Conservation (phyloP, 345 rosid genomes). For the Brassica nigra region DNA sequence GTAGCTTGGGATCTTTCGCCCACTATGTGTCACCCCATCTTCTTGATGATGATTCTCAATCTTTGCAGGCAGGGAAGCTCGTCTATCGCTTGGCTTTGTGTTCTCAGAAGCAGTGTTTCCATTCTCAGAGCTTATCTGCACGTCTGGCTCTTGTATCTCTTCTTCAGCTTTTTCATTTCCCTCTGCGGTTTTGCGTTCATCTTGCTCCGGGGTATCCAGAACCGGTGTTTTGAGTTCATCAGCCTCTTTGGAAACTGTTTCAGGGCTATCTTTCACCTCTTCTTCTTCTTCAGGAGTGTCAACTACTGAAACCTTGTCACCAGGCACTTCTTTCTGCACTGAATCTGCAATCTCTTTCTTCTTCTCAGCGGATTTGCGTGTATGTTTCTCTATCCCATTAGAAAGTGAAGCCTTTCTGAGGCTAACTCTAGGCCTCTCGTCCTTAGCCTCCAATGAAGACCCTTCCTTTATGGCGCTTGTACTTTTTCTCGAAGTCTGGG, state of each 20-base stretch:
- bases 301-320: slow-evolving; percentile 29
- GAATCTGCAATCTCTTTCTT: slow-evolving; percentile 28
- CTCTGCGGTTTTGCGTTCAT: background rate
- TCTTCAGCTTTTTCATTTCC: background rate
- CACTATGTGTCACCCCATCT: background rate
- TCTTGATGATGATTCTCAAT: background rate
- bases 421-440: slow-evolving; percentile 47
- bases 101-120: background rate
- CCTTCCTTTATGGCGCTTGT: slow-evolving; percentile 46
- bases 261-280: background rate
- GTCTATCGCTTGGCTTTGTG: background rate
- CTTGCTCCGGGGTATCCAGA: background rate
- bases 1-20: background rate
- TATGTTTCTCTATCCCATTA: slow-evolving; percentile 38
- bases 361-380: slow-evolving; percentile 45
- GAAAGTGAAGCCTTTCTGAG: slow-evolving; percentile 45
- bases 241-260: background rate
- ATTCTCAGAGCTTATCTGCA: background rate
- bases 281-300: slow-evolving; percentile 25
- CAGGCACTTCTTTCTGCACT: slow-evolving; percentile 33
- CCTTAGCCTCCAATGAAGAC: slow-evolving; percentile 44
- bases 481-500: slow-evolving; percentile 48
- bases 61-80: background rate
- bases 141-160: background rate
- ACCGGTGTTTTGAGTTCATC: background rate